These are phyloP conservation scores for Curvularia verruculosa DNA, from an alignment of 2,329 filamentous ascomycete genomes.

Conservation along the genomic window DNA sequence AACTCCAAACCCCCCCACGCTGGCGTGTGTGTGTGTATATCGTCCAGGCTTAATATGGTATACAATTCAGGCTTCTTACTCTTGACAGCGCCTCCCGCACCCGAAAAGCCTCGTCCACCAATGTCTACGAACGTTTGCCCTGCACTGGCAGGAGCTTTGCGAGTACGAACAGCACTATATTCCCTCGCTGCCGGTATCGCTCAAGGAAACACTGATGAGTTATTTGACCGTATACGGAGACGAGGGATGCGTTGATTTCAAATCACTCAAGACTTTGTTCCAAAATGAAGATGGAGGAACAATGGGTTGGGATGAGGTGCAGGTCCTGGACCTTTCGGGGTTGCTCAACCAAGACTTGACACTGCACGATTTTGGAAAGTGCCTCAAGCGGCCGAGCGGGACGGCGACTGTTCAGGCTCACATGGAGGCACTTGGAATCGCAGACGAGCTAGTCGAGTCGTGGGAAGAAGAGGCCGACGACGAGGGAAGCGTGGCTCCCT, in stretches of 20 bases:
- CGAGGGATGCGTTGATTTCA: conserved; percentile 47
- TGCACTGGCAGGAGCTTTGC: conserved; percentile 62
- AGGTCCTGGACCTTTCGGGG: conserved; percentile 59
- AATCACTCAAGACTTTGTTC: conserved; percentile 60
- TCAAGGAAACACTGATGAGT: conserved; percentile 61
- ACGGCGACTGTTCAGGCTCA: conserved; percentile 13
- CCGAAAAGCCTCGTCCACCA: conserved; percentile 56
- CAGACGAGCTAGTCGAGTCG: conserved; percentile 49
- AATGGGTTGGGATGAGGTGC: conserved; percentile 53
- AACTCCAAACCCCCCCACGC: background rate
- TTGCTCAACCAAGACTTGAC: conserved; percentile 58
- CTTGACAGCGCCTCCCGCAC: conserved; percentile 39
- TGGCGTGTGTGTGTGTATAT: conserved; percentile 1
- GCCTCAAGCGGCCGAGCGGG: conserved; percentile 36
- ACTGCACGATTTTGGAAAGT: conserved; percentile 57
- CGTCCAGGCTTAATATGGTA: conserved; percentile 18
- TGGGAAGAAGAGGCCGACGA: conserved; percentile 53
- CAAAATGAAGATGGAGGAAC: conserved; percentile 42
- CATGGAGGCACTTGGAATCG: conserved; percentile 22
- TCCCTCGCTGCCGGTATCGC: conserved; percentile 56
- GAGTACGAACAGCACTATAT: conserved; percentile 64
- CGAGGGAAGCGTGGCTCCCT: conserved; percentile 1
- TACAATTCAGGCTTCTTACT: conserved; percentile 33
- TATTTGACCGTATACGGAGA: conserved; percentile 61
- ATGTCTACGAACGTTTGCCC: conserved; percentile 60